Base-by-base conservation (phyloP, 495 filamentous ascomycete genomes). In the Podospora comata region DNA sequence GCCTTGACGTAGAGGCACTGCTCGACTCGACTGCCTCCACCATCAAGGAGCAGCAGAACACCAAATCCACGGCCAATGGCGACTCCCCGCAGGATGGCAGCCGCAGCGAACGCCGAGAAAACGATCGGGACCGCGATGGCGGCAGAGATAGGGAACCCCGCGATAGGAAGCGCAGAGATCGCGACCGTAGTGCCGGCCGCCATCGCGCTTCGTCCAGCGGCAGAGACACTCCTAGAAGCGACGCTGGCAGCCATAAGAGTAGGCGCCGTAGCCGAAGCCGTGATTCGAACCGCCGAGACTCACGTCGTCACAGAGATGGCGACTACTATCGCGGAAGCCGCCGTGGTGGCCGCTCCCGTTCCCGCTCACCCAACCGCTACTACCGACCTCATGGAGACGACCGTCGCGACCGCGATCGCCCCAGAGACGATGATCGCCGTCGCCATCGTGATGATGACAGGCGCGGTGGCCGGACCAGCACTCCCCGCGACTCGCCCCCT, bases 1-100 rank as follows among this genome's bases (percentile, higher is more conserved):
- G 90, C 80, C 85, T 96, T 76, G 92, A 96, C 78, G 92, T 97
- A 73, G 93, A 97, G 86, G 93, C 93, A 73, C 89, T 97, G 68
- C 87, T 97, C 74, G 94, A 97, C 81, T 92, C 91, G 44, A 93
- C 93, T 72, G 93, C 93, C 80, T 81, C 84, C 60, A 71, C 74
- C 64, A 87, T 61, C 23, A 63, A 44, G 30, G 30, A 88, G 71
- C 81, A 87, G 56, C 77, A 77, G 71, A 71, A 66, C 59, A 64
- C 48, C 65, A 78, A 76, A 69, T 62, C 66, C 65, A 60, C 65
- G 28, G 71, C 71, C 66, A 76, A 84, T 60, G 75, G 80, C 65
- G 82, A 81, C 64, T 77, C 83, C 71, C 83, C 79, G 81, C 86
- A 76, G 86, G 85, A 76, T 79, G 80, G 76, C 86, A 87, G 57